These are phyloP conservation scores for Piper longum DNA, from an alignment of 164 flowering plant genomes.

Conservation along the genomic window DNA sequence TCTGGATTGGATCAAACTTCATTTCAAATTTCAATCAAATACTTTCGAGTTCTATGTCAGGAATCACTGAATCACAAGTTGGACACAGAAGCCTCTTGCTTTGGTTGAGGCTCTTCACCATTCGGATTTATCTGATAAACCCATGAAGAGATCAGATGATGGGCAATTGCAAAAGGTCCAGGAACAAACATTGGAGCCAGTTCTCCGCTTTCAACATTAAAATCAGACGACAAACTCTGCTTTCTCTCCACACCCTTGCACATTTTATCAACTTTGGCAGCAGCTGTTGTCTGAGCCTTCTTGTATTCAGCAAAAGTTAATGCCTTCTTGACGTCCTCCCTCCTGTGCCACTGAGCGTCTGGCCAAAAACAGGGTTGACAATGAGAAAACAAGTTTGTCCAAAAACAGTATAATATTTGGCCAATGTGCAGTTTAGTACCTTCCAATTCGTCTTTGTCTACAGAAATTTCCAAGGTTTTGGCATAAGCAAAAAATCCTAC, in stretches of 20 bases:
- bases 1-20: background rate
- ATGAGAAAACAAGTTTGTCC: background rate
- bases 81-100: background rate
- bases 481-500: slow-evolving; percentile 93
- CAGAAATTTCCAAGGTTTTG: slow-evolving; percentile 67
- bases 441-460: slow-evolving; percentile 86
- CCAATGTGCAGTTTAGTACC: slow-evolving; percentile 25
- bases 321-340: slow-evolving; percentile 80
- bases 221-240: slow-evolving; percentile 62
- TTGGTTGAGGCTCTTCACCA: background rate
- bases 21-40: background rate
- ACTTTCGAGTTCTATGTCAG: background rate
- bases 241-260: slow-evolving; percentile 76
- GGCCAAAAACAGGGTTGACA: background rate
- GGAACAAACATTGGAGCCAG: slow-evolving; percentile 87
- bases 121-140: slow-evolving; percentile 21
- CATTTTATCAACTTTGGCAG: slow-evolving; percentile 72
- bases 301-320: slow-evolving; percentile 55
- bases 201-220: slow-evolving; percentile 86
- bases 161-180: slow-evolving; percentile 94
- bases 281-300: slow-evolving; percentile 79
- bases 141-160: slow-evolving; percentile 90
- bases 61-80: background rate
- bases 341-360: slow-evolving; percentile 91
- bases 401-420: too few species aligned